Conservation (phyloP, 2,329 filamentous ascomycete species). For the Helminthosporium solani region DNA sequence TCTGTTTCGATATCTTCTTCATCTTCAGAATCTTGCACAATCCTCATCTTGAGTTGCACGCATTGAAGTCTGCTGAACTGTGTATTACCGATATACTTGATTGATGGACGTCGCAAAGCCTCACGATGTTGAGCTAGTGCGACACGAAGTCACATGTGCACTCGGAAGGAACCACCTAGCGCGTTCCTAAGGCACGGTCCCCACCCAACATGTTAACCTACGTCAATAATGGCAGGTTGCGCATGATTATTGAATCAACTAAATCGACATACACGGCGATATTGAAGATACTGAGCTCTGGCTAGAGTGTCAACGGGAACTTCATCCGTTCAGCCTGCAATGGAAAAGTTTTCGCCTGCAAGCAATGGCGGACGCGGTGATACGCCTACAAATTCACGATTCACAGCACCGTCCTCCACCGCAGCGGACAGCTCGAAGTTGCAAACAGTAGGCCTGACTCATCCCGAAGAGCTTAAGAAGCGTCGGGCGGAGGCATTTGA, state of each 20-base stretch:
- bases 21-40: slow-evolving; percentile 42
- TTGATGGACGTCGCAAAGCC: neutral
- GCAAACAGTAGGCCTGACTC: slow-evolving; percentile 86
- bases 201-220: neutral
- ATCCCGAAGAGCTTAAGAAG: slow-evolving; percentile 92
- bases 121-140: slow-evolving; percentile 4
- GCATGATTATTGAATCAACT: neutral
- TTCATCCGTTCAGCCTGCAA: slow-evolving; percentile 8
- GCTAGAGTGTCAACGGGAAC: no score
- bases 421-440: slow-evolving; percentile 81
- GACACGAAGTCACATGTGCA: slow-evolving; percentile 28
- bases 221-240: neutral
- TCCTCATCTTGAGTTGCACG: slow-evolving; percentile 18
- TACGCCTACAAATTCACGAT: slow-evolving; percentile 55
- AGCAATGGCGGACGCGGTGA: slow-evolving; percentile 21
- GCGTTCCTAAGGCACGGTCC: slow-evolving; percentile 1
- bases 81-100: neutral
- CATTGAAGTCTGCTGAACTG: slow-evolving; percentile 5
- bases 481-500: slow-evolving; percentile 92
- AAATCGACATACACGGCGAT: no score
- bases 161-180: slow-evolving; percentile 6
- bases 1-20: slow-evolving; percentile 32
- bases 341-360: slow-evolving; percentile 33
- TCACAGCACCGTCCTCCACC: slow-evolving; percentile 72
- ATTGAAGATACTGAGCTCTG: no score